Conservation (phyloP, 768 basidiomycete species). For the Flagelloscypha sp. region DNA sequence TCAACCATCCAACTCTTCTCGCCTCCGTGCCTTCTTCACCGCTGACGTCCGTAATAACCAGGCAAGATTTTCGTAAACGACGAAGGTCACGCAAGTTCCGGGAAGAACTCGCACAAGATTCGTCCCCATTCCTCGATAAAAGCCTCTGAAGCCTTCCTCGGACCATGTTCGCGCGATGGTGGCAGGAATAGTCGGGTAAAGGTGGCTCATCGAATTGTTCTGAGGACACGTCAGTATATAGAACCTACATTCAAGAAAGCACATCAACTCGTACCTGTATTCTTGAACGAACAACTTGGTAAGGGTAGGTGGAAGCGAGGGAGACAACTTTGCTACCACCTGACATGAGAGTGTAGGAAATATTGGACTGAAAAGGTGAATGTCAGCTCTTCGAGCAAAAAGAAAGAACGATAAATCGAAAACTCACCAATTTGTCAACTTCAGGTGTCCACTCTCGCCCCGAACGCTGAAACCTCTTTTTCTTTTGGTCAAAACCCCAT, state of each 20-base stretch:
- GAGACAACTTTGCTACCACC: slow-evolving; percentile 85
- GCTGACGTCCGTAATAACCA: slow-evolving; percentile 71
- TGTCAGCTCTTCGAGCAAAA: slow-evolving; percentile 1
- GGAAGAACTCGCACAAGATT: slow-evolving; percentile 93
- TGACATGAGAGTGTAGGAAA: slow-evolving; percentile 86
- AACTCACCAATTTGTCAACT: slow-evolving; percentile 79
- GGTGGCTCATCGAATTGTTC: slow-evolving; percentile 56
- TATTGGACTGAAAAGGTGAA: slow-evolving; percentile 59
- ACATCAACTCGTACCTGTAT: slow-evolving; percentile 62
- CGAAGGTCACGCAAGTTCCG: slow-evolving; percentile 96
- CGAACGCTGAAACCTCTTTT: slow-evolving; percentile 46
- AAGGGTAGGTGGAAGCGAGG: slow-evolving; percentile 84
- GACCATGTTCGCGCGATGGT: slow-evolving; percentile 76
- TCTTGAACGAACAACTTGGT: slow-evolving; percentile 92
- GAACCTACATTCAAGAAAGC: no score
- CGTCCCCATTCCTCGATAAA: slow-evolving; percentile 92
- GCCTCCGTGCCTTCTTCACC: slow-evolving; percentile 42
- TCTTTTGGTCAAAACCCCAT: slow-evolving; percentile 78
- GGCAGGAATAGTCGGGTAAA: slow-evolving; percentile 79
- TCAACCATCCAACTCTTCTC: no score
- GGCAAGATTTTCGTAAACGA: slow-evolving; percentile 90
- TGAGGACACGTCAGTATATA: slow-evolving; percentile 21
- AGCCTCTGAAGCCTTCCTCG: slow-evolving; percentile 74
- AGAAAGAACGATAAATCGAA: slow-evolving; percentile 1
- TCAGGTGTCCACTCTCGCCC: slow-evolving; percentile 62